Conservation (phyloP, 768 basidiomycete species). For the Chiua virens region DNA sequence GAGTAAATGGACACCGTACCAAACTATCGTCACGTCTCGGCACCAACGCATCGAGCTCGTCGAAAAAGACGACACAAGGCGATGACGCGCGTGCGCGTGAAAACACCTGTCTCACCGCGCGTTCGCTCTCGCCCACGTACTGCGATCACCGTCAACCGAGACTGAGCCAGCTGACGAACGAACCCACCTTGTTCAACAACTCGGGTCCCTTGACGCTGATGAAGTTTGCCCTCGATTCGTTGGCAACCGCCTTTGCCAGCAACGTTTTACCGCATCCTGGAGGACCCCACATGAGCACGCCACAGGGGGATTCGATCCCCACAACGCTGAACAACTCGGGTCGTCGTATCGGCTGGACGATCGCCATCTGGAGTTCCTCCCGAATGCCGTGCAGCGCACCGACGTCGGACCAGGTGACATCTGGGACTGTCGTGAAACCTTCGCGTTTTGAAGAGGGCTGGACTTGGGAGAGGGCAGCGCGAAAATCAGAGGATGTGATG, state of each 20-base stretch:
- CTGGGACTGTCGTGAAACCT: conserved; percentile 96
- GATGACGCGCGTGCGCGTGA: conserved; percentile 90
- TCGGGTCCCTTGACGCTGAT: conserved; percentile 99
- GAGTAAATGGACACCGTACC: conserved; percentile 46
- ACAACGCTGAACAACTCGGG: conserved; percentile 88
- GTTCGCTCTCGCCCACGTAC: conserved; percentile 98
- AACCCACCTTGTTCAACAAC: conserved; percentile 85
- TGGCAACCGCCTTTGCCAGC: conserved; percentile 97
- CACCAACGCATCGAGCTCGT: conserved; percentile 90
- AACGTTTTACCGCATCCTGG: conserved; percentile 98
- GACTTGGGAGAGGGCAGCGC: conserved; percentile 76
- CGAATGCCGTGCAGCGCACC: conserved; percentile 86
- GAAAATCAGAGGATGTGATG: conserved; percentile 82
- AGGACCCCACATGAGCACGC: conserved; percentile 97
- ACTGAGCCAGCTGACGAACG: background rate
- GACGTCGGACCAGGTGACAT: conserved; percentile 92
- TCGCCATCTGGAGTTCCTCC: conserved; percentile 95
- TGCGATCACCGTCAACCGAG: conserved; percentile 29
- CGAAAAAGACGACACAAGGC: conserved; percentile 95
- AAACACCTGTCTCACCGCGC: conserved; percentile 93
- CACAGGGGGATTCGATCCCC: conserved; percentile 89
- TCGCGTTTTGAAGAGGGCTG: conserved; percentile 98
- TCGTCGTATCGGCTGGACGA: conserved; percentile 89
- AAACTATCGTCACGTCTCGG: conserved; percentile 87
- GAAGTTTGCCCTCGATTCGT: conserved; percentile 93